phyloP scores from a whole-genome alignment of 2,329 filamentous ascomycete species.

The Penicillium oxalicum region DNA sequence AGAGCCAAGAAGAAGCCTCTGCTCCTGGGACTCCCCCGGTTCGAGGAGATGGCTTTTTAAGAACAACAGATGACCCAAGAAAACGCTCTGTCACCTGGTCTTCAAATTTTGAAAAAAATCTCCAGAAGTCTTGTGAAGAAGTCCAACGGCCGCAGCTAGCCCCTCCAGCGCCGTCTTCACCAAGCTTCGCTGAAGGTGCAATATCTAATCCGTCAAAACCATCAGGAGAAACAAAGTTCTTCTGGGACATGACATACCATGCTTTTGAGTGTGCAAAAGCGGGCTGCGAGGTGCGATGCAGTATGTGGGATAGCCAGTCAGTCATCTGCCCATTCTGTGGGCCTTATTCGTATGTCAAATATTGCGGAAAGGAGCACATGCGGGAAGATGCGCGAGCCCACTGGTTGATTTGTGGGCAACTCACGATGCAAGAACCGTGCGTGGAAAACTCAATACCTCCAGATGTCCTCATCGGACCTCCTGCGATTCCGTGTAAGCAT shows the following conservation, averaged over 20 bases:
- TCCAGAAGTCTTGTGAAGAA: no score
- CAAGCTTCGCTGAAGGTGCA: background rate
- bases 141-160: no score
- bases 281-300: constrained; percentile 27
- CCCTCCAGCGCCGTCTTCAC: background rate
- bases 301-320: constrained; percentile 25
- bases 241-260: constrained; percentile 46
- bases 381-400: constrained; percentile 31
- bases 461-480: constrained; percentile 16
- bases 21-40: no score
- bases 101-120: no score
- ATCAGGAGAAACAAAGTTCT: constrained; percentile 9
- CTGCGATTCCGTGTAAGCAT: constrained; percentile 25
- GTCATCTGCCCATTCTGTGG: constrained; percentile 39
- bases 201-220: background rate
- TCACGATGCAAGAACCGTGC: constrained; percentile 19
- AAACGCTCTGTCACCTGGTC: no score
- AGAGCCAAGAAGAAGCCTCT: no score
- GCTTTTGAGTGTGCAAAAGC: constrained; percentile 37
- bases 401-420: constrained; percentile 25
- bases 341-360: constrained; percentile 33
- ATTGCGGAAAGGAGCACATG: constrained; percentile 35
- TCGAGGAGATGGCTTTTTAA: no score
- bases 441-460: constrained; percentile 17
- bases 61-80: no score